Conservation (phyloP, 2,329 filamentous ascomycete species). For the Fusarium camptoceras region DNA sequence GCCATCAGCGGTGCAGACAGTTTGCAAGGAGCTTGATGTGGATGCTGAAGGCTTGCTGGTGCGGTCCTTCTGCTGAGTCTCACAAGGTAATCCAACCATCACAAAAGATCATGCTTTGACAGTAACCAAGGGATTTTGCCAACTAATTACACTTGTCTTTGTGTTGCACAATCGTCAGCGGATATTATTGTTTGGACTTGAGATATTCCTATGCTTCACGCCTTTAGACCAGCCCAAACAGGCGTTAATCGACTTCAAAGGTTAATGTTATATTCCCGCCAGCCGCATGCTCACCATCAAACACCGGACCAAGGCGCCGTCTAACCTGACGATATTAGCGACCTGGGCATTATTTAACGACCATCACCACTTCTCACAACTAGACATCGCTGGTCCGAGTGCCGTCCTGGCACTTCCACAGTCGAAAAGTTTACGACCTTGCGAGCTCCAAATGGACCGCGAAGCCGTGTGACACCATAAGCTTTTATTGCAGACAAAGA, state of each 20-base stretch:
- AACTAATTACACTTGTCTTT: conserved; percentile 32
- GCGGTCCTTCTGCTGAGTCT: conserved; percentile 32
- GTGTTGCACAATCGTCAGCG: conserved; percentile 28
- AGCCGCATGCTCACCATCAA: conserved; percentile 27
- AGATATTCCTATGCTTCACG: conserved; percentile 17
- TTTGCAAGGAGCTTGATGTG: conserved; percentile 16
- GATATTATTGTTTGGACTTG: conserved; percentile 20
- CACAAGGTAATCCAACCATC: conserved; percentile 30
- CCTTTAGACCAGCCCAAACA: not conserved
- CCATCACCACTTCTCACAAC: conserved; percentile 8
- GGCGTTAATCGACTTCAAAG: not conserved
- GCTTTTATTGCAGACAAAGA: conserved; percentile 23
- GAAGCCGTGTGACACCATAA: conserved; percentile 32
- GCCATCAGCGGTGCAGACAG: conserved; percentile 27
- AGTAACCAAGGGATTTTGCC: conserved; percentile 39
- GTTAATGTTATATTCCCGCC: conserved; percentile 20
- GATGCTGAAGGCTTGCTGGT: conserved; percentile 12
- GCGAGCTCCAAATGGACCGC: conserved; percentile 25
- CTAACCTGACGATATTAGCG: conserved; percentile 22
- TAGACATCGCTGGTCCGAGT: conserved; percentile 20
- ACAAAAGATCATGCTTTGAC: conserved; percentile 32
- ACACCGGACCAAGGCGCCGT: conserved; percentile 36
- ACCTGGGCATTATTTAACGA: conserved; percentile 15
- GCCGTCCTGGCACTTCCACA: conserved; percentile 29
- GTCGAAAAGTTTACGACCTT: conserved; percentile 34